These are phyloP conservation scores for Tephrocybe sp. DNA, from an alignment of 768 basidiomycete genomes.

Conservation along the genomic window DNA sequence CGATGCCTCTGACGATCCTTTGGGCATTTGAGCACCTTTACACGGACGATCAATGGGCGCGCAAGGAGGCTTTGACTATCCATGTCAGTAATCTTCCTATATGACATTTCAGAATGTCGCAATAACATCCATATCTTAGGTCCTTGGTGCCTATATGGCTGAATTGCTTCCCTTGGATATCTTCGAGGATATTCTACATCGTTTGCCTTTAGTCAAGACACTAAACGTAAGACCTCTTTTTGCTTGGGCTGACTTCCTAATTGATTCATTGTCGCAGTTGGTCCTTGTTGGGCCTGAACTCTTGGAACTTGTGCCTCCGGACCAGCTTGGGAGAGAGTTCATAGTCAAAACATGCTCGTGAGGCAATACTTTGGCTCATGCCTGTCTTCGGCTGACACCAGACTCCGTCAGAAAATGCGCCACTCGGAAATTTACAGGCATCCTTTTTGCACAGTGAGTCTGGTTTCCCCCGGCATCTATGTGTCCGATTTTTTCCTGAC, in stretches of 20 bases:
- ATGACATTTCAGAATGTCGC: background rate
- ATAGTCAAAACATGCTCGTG: constrained; percentile 32
- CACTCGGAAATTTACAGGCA: constrained; percentile 20
- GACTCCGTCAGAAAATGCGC: constrained; percentile 24
- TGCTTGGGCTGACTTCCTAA: background rate
- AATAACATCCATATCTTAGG: constrained; percentile 13
- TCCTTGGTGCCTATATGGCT: constrained; percentile 25
- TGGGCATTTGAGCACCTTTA: constrained; percentile 22
- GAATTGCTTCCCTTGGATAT: constrained; percentile 19
- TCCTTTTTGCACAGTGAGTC: constrained; percentile 27
- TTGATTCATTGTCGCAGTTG: background rate
- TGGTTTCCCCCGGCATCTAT: background rate
- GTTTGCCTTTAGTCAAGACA: constrained; percentile 27
- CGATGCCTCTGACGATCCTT: constrained; percentile 26
- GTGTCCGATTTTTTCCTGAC: background rate
- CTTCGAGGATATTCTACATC: constrained; percentile 36
- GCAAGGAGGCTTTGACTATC: constrained; percentile 16
- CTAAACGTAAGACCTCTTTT: constrained; percentile 21
- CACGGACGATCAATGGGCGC: constrained; percentile 16
- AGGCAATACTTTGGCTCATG: constrained; percentile 4
- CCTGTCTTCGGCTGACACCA: background rate
- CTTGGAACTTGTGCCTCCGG: background rate
- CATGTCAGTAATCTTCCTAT: constrained; percentile 15
- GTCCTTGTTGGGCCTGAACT: constrained; percentile 12
- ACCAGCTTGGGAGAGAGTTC: background rate